Base-by-base conservation (phyloP, 2,329 filamentous ascomycete genomes). In the Colletotrichum shisoi region DNA sequence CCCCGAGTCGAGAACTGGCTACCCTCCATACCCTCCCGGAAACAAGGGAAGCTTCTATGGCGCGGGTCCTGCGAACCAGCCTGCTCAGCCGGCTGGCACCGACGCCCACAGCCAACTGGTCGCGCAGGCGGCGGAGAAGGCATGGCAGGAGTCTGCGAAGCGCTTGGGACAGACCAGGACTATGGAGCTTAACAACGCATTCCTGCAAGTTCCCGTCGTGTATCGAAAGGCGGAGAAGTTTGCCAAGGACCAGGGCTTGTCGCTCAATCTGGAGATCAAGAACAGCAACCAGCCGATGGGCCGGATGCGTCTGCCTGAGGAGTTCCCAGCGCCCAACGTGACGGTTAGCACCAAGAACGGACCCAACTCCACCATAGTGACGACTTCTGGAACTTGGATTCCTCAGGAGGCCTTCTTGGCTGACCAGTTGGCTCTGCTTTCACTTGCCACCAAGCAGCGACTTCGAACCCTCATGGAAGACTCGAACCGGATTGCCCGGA, bases 361-460 rank as follows among this genome's bases (percentile, higher is more conserved):
- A 0, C 85, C 88, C 0, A 88, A 93, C 57, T 86, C 86, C 39
- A 83, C 86, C 13, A 78, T 90, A 27, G 83, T 92, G 3, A 79
- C 85, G 48, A 89, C 89, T 1, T 84, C 83, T 15, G 89, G 89
- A 2, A 87, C 87, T 21, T 92, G 91, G 61, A 86, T 96, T 44
- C 86, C 95, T 0, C 88, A 90, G 42, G 91, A 93, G 49, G 87
- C 91, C 1, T 88, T 86, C 61, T 81, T 97, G 40, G 90, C 91
- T 15, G 93, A 97, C 69, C 91, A 97, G 71, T 80, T 97, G 51
- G 91, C 92, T 31, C 82, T 97, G 17, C 76, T 97, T 65, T 95
- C 93, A 6, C 85, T 97, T 63, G 91, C 92, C 19, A 89, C 92
- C 11, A 92, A 94, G 74, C 91, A 96, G 72, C 86, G 93, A 34